Evolutionary conservation across 1,139 yeast species (phyloP), one percentile per base, ranked within the genome.

Genomic region (Debaryomycetaceae sp.): DNA sequence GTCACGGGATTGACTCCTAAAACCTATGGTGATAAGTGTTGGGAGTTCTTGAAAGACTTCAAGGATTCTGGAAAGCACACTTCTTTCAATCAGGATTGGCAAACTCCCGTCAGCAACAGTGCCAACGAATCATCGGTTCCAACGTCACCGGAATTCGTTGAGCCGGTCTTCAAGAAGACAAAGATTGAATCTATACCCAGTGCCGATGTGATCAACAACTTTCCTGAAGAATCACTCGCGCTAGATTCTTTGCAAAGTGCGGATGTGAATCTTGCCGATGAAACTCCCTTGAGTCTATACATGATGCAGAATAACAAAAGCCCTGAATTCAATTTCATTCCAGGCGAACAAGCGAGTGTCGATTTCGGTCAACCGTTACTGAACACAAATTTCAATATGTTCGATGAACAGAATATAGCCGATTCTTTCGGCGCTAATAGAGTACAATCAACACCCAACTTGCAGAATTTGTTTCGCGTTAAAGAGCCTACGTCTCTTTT

Each of bases 1-100:
- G 89, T 88, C 46, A 86, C 95, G 13, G 91, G 93, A 1, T 75
- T 87, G 49, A 88, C 96, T 0, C 96, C 96, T 34, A 87, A 88
- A 68, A 85, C 88, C 6, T 88, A 88, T 56, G 96, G 96, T 42
- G 96, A 88, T 59, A 84, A 84, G 52, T 87, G 96, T 62, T 85
- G 88, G 80, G 87, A 83, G 54, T 84, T 71, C 50, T 74, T 85
- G 54, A 81, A 76, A 59, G 57, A 57, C 36, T 57, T 45, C 42
- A 63, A 63, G 47, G 63, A 59, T 40, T 55, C 59, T 31, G 57
- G 55, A 14, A 55, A 55, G 35, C 47, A 47, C 29, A 46, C 58
- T 8, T 40, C 48, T 9, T 51, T 50, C 41, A 47, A 9, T 29
- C 38, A 36, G n/a, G 47, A 45, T 11, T 48, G 42, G 45, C 52